Evolutionary conservation across 441 rosid species (phyloP).

Genomic region (Raphanus hybrid): DNA sequence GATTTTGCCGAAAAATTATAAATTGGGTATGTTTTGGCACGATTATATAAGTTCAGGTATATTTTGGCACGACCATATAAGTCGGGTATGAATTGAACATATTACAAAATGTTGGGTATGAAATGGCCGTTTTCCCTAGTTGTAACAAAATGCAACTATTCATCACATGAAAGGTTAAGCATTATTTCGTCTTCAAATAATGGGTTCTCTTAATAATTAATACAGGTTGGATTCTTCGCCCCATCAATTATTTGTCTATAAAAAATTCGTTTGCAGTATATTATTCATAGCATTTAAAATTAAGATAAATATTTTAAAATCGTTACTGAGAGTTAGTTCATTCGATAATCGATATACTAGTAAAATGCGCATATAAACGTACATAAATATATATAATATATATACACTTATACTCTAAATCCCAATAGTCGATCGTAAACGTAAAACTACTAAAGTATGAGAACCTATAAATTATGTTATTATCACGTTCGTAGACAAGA

Average conservation of each 20-base stretch:
- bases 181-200: constrained; percentile 30
- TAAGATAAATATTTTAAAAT: neutral
- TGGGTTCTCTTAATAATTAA: constrained; percentile 28
- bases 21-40: too few species aligned
- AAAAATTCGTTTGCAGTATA: neutral
- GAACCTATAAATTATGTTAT: neutral
- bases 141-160: constrained; percentile 33
- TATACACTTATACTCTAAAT: neutral
- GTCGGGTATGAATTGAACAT: too few species aligned
- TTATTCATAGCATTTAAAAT: constrained; percentile 1
- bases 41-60: too few species aligned
- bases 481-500: constrained; percentile 13
- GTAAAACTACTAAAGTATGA: neutral
- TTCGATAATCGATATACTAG: neutral
- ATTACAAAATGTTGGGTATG: too few species aligned
- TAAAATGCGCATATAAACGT: neutral
- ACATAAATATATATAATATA: neutral
- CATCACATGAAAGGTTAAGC: constrained; percentile 42
- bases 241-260: constrained; percentile 25
- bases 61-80: too few species aligned
- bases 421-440: neutral
- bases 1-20: too few species aligned
- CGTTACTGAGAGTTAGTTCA: constrained; percentile 14
- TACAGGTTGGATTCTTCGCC: constrained; percentile 40
- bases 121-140: too few species aligned